Percentiles rank a stretch among this genome's conserved stretches.
phyloP scores from a whole-genome alignment of 345 rosid genomes.

The Gynandropsis gynandra region DNA sequence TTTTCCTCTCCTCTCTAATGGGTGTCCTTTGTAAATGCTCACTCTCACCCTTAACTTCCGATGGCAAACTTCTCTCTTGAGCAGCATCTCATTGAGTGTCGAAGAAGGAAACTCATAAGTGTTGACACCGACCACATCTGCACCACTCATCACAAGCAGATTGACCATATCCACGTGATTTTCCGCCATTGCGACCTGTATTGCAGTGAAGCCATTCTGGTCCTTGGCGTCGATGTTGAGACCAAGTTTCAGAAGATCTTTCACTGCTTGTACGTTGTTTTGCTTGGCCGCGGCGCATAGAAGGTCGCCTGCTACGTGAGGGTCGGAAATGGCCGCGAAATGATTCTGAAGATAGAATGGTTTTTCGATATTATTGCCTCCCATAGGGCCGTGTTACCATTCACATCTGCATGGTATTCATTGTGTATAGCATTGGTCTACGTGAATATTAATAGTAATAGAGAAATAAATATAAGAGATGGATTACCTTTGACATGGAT shows the following conservation, averaged over 20 bases:
- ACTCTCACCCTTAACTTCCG: slow-evolving; percentile 38
- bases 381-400: slow-evolving; percentile 73
- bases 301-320: slow-evolving; percentile 56
- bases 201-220: slow-evolving; percentile 49
- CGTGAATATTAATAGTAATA: too few species aligned
- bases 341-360: slow-evolving; percentile 50
- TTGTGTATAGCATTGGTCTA: not conserved
- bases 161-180: slow-evolving; percentile 60
- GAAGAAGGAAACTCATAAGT: too few species aligned
- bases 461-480: too few species aligned
- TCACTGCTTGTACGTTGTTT: slow-evolving; percentile 45
- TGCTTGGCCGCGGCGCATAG: slow-evolving; percentile 66
- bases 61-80: slow-evolving; percentile 26
- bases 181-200: slow-evolving; percentile 54
- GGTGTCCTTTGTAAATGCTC: slow-evolving; percentile 69
- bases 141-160: slow-evolving; percentile 59
- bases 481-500: slow-evolving; percentile 48
- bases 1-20: slow-evolving; percentile 42
- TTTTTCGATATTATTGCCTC: slow-evolving; percentile 62
- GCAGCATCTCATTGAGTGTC: too few species aligned
- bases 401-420: slow-evolving; percentile 37
- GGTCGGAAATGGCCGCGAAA: slow-evolving; percentile 51
- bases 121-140: slow-evolving; percentile 35
- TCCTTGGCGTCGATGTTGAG: slow-evolving; percentile 48
- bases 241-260: slow-evolving; percentile 54